phyloP scores from a whole-genome alignment of 768 basidiomycete species.

The Sarcodon sp. region DNA sequence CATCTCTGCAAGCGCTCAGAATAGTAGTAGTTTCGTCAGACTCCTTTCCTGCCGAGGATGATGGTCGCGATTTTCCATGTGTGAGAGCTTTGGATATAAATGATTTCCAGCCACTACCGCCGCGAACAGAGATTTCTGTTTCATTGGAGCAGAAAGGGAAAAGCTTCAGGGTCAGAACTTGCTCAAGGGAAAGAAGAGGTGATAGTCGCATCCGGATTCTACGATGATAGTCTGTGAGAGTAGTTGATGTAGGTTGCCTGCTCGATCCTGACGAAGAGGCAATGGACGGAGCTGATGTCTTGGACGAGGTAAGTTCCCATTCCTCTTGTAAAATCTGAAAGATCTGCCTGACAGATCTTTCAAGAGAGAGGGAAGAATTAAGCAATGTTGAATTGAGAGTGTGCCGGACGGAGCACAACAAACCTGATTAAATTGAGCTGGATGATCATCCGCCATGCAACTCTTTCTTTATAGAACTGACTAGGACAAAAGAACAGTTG shows the following conservation, averaged over 20 bases:
- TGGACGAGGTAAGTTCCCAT: conserved; percentile 23
- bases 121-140: conserved; percentile 27
- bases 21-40: conserved; percentile 35
- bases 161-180: conserved; percentile 35
- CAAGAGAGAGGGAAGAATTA: not conserved
- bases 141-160: conserved; percentile 23
- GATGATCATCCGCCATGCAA: conserved; percentile 50
- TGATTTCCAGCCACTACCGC: conserved; percentile 48
- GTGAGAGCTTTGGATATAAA: conserved; percentile 17
- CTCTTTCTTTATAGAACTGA: conserved; percentile 43
- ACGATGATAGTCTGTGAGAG: conserved; percentile 20
- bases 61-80: conserved; percentile 1
- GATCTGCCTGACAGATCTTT: conserved; percentile 44
- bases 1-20: conserved; percentile 39
- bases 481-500: conserved; percentile 52
- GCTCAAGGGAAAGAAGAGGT: conserved; percentile 43
- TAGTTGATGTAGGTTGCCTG: conserved; percentile 2
- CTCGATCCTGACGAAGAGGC: conserved; percentile 13
- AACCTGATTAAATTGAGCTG: conserved; percentile 61
- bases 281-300: conserved; percentile 8
- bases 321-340: conserved; percentile 38
- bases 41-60: conserved; percentile 10
- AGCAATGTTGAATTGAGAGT: not conserved
- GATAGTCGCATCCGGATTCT: conserved; percentile 27
- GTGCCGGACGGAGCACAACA: conserved; percentile 2